Conservation (phyloP, 257 asterid species). For the Knoxia roxburghii region DNA sequence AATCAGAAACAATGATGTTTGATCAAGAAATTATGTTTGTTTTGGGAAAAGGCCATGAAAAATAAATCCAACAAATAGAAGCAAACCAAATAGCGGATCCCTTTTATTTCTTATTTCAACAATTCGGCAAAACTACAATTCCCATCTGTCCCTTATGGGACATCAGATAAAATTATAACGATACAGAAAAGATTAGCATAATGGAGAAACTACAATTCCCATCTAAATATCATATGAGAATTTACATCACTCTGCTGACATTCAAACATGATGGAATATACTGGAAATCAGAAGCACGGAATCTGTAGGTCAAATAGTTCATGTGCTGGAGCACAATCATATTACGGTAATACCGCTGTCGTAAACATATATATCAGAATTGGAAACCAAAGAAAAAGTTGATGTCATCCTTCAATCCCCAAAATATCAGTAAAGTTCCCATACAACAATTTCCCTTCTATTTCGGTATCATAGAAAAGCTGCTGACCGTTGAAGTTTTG, state of each 20-base stretch:
- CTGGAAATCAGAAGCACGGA: slow-evolving; percentile 53
- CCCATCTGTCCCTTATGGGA: neutral
- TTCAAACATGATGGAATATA: slow-evolving; percentile 40
- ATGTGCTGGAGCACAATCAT: slow-evolving; percentile 53
- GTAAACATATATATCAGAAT: slow-evolving; percentile 52
- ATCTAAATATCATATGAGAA: neutral
- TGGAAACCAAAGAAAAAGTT: slow-evolving; percentile 56
- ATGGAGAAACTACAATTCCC: too few relatives aligned
- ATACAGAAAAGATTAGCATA: too few relatives aligned
- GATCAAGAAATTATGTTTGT: neutral
- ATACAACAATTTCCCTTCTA: slow-evolving; percentile 50
- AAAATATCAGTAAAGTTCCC: slow-evolving; percentile 55
- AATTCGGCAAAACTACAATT: neutral
- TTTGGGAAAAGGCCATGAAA: neutral
- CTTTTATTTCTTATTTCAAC: too few relatives aligned
- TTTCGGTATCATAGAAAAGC: slow-evolving; percentile 43
- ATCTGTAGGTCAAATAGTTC: slow-evolving; percentile 41
- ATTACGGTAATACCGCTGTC: slow-evolving; percentile 20
- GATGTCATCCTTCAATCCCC: slow-evolving; percentile 68
- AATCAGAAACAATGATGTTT: neutral
- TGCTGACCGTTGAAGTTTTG: slow-evolving; percentile 45
- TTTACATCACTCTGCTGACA: slow-evolving; percentile 41
- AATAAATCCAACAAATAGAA: neutral
- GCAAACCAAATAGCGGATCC: neutral
- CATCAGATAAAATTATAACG: too few relatives aligned